Evolutionary conservation across 768 basidiomycete genomes (phyloP).

Genomic region (Coprinellus micaceus): DNA sequence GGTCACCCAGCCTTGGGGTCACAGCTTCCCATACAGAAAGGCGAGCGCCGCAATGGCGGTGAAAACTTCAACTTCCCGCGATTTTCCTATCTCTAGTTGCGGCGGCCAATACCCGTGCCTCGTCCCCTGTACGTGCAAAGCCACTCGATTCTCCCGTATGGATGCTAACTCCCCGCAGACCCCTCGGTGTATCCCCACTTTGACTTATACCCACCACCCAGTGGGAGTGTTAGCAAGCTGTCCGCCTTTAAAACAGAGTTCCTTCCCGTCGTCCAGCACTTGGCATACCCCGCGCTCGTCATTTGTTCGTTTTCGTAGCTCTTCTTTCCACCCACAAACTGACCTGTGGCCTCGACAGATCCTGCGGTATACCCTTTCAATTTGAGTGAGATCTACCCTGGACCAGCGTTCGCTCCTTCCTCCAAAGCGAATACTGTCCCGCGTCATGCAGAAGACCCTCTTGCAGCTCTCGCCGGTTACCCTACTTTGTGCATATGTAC

Average conservation of each 20-base stretch:
- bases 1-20: not conserved
- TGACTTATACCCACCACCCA: constrained; percentile 10
- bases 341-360: not conserved
- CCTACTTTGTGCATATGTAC: constrained; percentile 11
- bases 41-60: not conserved
- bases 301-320: not conserved
- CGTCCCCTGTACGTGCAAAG: not conserved
- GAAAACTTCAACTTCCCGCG: not conserved
- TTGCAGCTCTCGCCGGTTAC: constrained; percentile 4
- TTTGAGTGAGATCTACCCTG: constrained; percentile 4
- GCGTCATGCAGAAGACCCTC: not conserved
- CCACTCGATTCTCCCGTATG: not conserved
- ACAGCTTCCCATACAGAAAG: constrained; percentile 12
- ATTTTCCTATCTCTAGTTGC: not conserved
- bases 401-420: not conserved
- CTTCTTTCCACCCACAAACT: too few species aligned
- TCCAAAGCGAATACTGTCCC: not conserved
- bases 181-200: constrained; percentile 15
- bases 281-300: not conserved
- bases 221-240: not conserved
- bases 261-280: too few species aligned
- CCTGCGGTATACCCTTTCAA: constrained; percentile 9
- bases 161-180: not conserved
- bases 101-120: not conserved
- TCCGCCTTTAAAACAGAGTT: too few species aligned